Evolutionary conservation across 2,329 filamentous ascomycete species (phyloP), one percentile per base, ranked within the genome.

Genomic region (Alternaria metachromatica): DNA sequence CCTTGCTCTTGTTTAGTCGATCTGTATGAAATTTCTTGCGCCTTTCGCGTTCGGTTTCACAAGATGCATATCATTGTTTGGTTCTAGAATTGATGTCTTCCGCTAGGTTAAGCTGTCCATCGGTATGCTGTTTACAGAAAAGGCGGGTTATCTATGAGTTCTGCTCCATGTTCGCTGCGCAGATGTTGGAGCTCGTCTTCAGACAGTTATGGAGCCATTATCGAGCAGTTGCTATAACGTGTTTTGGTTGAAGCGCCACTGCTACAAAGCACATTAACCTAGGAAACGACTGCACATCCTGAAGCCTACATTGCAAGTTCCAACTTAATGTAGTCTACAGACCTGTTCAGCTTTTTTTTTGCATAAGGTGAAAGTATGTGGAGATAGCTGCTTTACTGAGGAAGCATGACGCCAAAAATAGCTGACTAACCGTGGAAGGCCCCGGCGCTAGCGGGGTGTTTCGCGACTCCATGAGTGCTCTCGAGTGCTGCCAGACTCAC

Each of bases 401-500:
- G 33, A 37, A 37, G 33, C 15, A 37, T 37, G 33, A 37, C 33
- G 33, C 33, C 33, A n/a, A 37, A 37, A n/a, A 37, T 37, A 37
- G 33, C 33, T 37, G 33, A 37, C 33, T 37, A 37, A 37, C 33
- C 33, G 33, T 37, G 33, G 33, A 37, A 37, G 33, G 33, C 33
- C 33, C 33, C 33, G 33, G 33, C 33, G 33, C 69, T 65, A 69
- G 70, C 71, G 72, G 73, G 68, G 67, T 69, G 62, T 55, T 55
- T 62, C 66, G 62, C 67, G 63, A 69, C 68, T 67, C 72, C 72
- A 70, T 65, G 33, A 37, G 33, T 37, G 33, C 68, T 70, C 69
- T 73, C 71, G 58, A 73, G 69, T 62, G 63, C 67, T 59, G 65
- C 66, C 63, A 60, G 51, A 65, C 65, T 57, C 64, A 63, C 62